phyloP scores from a whole-genome alignment of 2,329 filamentous ascomycete species.

The Fusarium compactum region DNA sequence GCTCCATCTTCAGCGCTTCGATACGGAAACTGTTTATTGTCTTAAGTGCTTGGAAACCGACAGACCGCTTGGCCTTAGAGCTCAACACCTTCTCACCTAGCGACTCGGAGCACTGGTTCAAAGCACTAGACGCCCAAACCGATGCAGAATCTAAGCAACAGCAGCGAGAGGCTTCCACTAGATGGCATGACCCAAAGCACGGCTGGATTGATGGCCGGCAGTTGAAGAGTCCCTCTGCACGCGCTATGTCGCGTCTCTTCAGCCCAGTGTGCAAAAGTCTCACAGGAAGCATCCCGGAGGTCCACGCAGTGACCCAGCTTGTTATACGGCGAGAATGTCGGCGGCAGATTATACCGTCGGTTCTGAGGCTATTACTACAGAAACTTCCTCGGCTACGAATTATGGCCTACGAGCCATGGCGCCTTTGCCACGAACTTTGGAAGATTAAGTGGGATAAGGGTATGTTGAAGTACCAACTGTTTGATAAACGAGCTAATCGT shows the following conservation, averaged over 20 bases:
- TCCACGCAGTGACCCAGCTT: neutral
- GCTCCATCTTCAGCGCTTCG: neutral
- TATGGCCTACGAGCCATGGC: neutral
- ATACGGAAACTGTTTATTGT: neutral
- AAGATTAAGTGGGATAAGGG: neutral
- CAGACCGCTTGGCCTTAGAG: neutral
- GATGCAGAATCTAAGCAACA: neutral
- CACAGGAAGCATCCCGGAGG: neutral
- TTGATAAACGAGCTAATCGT: neutral
- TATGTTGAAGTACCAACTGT: neutral
- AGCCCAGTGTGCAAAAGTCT: accelerated
- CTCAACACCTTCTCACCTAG: neutral
- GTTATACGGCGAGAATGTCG: neutral
- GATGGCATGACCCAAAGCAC: neutral
- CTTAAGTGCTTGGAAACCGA: neutral
- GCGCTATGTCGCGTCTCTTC: neutral
- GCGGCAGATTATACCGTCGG: neutral
- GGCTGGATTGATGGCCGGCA: neutral
- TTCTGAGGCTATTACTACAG: neutral
- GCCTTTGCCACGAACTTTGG: neutral
- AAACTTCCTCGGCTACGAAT: neutral
- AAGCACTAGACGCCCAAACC: neutral
- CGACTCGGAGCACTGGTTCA: neutral
- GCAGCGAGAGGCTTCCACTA: neutral
- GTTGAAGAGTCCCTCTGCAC: neutral